Evolutionary conservation across 2,329 filamentous ascomycete genomes (phyloP).

Genomic region (Cadophora sp.): DNA sequence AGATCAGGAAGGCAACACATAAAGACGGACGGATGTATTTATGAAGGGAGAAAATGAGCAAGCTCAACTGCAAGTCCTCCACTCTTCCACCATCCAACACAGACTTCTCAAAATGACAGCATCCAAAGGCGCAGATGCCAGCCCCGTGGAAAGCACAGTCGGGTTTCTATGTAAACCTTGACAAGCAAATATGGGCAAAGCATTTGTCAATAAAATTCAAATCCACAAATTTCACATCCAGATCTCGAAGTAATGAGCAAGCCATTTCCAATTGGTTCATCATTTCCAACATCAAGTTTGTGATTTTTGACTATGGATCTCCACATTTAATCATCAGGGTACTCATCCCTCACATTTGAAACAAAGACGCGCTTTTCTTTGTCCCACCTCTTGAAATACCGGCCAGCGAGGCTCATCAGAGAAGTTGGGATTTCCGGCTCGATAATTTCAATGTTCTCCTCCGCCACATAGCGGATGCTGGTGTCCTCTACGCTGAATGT

Average conservation of each 20-base stretch:
- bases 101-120: no score
- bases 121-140: no score
- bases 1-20: not conserved
- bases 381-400: constrained; percentile 90
- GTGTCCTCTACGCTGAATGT: constrained; percentile 67
- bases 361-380: constrained; percentile 70
- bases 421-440: constrained; percentile 57
- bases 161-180: not conserved
- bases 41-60: not conserved
- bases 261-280: not conserved
- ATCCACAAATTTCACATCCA: no score
- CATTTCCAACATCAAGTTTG: not conserved
- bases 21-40: not conserved
- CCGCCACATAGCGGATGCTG: constrained; percentile 75
- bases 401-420: constrained; percentile 76
- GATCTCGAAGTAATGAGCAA: no score
- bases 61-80: not conserved
- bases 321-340: constrained; percentile 75
- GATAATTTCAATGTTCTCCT: constrained; percentile 80
- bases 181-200: not conserved
- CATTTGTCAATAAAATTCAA: not conserved
- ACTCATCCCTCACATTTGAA: constrained; percentile 83
- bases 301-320: not conserved
- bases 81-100: no score
- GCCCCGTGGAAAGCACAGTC: no score